These are phyloP conservation scores for Boletus smithii DNA, from an alignment of 1,284 basidiomycete species.

Conservation along the genomic window DNA sequence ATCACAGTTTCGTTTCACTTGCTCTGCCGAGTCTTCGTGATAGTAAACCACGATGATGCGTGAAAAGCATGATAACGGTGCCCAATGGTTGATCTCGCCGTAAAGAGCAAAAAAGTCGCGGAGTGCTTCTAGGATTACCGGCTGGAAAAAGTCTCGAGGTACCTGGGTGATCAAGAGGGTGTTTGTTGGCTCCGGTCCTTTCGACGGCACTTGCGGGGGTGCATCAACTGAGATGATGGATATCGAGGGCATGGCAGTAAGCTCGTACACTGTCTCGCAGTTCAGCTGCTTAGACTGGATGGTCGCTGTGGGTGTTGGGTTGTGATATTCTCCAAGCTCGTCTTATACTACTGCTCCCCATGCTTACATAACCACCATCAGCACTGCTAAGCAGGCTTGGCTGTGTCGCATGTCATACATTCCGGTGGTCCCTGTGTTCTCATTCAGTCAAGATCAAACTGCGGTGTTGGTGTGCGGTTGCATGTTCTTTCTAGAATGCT, in stretches of 20 bases:
- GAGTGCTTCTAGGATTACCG: slow-evolving; percentile 63
- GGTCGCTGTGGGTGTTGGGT: slow-evolving; percentile 2
- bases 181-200: slow-evolving; percentile 49
- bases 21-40: slow-evolving; percentile 59
- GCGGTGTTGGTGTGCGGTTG: slow-evolving; percentile 14
- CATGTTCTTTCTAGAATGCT: slow-evolving; percentile 18
- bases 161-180: slow-evolving; percentile 66
- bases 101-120: slow-evolving; percentile 67
- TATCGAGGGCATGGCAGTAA: slow-evolving; percentile 30
- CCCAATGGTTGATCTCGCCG: slow-evolving; percentile 83
- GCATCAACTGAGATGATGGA: slow-evolving; percentile 25
- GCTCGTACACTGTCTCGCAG: neutral
- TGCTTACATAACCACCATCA: slow-evolving; percentile 26
- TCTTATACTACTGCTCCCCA: slow-evolving; percentile 16
- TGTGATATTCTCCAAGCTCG: neutral
- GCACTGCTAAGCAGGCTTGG: slow-evolving; percentile 1
- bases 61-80: slow-evolving; percentile 76
- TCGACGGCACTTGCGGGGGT: slow-evolving; percentile 10
- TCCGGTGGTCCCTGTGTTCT: slow-evolving; percentile 22
- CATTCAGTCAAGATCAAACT: slow-evolving; percentile 1
- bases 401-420: slow-evolving; percentile 18
- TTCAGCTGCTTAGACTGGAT: neutral
- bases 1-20: slow-evolving; percentile 61
- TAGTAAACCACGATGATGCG: slow-evolving; percentile 81
- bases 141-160: slow-evolving; percentile 66